Evolutionary conservation across 495 filamentous ascomycete species (phyloP), one percentile per base, ranked within the genome.

Genomic region (Xeromyces bisporus): DNA sequence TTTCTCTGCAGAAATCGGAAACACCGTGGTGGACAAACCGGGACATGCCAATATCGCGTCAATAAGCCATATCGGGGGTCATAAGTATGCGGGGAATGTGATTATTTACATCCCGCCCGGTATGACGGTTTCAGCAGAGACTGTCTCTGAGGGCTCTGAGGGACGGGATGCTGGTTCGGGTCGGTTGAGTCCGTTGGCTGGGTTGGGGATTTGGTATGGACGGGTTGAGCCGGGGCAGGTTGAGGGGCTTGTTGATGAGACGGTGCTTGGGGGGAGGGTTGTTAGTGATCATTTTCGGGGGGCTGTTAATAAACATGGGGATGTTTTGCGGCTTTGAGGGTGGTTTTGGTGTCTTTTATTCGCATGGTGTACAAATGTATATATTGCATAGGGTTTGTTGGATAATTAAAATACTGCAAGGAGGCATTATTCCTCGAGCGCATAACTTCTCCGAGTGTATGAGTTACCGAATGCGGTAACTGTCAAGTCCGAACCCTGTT

Each of bases 51-150:
- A 72, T 38, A 67, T 93, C 4, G 82, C 71, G 1, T 48, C 78
- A 28, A 83, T 87, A 35, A 87, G 79, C 47, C 87, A 96, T 56
- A 70, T 96, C 32, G 82, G 84, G 0, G 87, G 87, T 1, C 87
- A 94, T 42, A 89, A 89, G 39, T 93, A 77, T 44, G 87, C 87
- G 0, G 87, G 87, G 2, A 96, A 96, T 56, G 74, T 93, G 9
- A 84, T 94, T 29, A 55, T 94, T 1, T 96, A 93, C 49, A 55
- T 93, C 2, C 87, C 87, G 2, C 75, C 74, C 3, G 37, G 39
- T 33, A 57, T 60, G 49, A 50, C 31, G 30, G 28, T 47, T 8
- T 25, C 31, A 10, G 30, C 34, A 18, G n/a, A n/a, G n/a, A n/a
- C n/a, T n/a, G n/a, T n/a, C n/a, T n/a, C n/a, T n/a, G n/a, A n/a